Base-by-base conservation (phyloP, 2,329 filamentous ascomycete genomes). In the Camillea tinctor region DNA sequence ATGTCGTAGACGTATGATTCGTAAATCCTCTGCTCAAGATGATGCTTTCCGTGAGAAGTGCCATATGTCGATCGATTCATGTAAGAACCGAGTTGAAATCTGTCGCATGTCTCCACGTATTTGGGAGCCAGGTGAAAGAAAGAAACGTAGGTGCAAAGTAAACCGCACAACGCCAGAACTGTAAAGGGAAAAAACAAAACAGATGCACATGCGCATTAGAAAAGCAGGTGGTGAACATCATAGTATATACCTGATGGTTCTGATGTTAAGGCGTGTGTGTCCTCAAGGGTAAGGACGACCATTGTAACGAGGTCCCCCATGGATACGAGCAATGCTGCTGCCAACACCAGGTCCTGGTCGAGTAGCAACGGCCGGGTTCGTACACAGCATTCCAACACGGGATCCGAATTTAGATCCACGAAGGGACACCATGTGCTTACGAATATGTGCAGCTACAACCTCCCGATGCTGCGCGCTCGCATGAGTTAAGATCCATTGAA, bases 391-490 rank as follows among this genome's bases (percentile, higher is more conserved):
- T 30, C 95, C 95, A 64, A 99, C 95, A 60, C 95, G 92, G 61
- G 95, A 99, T 62, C 95, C 95, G 74, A 98, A 99, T 77, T 99
- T 99, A 72, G 95, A 98, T 59, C 95, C 95, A 62, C 95, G 91
- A 54, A 99, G 89, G 59, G 95, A 99, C 8, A 99, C 95, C 95
- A 99, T 99, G 77, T 99, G 95, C 84, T 98, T 98, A 69, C 92
- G 90, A 70, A 99, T 96, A 73, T 99, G 95, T 59, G 88, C 88
- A 53, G 93, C 93, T 66, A 99, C 95, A 66, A 96, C 81, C 73
- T 99, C 96, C 60, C 93, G 91, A 74, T 98, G 95, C 74, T 96
- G 92, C 57, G 90, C 82, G 60, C 88, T 87, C 62, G 92, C 90
- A 74, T 97, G 91, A 69, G 92, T 93, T 72, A 99, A 82, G 72